A percentile compares a stretch with the other conserved stretches of the same genome.
Conservation (phyloP, 306 rosid genomes). For the Styphnolobium japonicum region DNA sequence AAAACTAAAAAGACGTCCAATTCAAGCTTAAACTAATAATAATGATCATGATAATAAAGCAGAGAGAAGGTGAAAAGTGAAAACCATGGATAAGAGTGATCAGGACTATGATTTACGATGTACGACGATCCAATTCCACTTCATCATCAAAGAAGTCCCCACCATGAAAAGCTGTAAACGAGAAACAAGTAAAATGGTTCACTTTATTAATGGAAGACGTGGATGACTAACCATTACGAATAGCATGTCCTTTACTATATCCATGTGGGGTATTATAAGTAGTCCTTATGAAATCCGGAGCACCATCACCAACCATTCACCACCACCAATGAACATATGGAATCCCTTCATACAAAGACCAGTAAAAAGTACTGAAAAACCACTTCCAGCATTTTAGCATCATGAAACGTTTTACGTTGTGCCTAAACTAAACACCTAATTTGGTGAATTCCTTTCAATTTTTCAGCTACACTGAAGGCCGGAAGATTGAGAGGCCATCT, state of each 20-base stretch:
- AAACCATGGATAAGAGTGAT: neutral
- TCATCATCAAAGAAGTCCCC: constrained; percentile 23
- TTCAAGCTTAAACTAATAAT: neutral
- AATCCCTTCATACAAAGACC: neutral
- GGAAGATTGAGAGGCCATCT: too few species aligned
- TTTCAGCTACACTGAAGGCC: neutral
- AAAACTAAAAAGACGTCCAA: neutral
- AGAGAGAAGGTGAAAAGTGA: neutral
- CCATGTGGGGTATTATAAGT: neutral
- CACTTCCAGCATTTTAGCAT: neutral
- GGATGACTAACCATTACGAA: neutral
- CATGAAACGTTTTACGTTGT: neutral
- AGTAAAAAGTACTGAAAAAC: neutral
- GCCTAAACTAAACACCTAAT: neutral
- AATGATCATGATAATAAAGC: neutral
- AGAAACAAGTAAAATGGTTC: neutral
- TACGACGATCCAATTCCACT: constrained; percentile 6
- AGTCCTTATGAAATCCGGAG: neutral
- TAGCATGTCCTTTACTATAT: neutral
- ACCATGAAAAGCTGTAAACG: constrained; percentile 11
- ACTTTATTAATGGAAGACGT: constrained; percentile 12
- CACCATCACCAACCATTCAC: neutral
- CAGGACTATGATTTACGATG: constrained; percentile 24
- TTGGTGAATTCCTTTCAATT: neutral
- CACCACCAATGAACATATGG: neutral